These are phyloP conservation scores for Psilocybe cyanescens DNA, from an alignment of 768 basidiomycete genomes.

Conservation along the genomic window DNA sequence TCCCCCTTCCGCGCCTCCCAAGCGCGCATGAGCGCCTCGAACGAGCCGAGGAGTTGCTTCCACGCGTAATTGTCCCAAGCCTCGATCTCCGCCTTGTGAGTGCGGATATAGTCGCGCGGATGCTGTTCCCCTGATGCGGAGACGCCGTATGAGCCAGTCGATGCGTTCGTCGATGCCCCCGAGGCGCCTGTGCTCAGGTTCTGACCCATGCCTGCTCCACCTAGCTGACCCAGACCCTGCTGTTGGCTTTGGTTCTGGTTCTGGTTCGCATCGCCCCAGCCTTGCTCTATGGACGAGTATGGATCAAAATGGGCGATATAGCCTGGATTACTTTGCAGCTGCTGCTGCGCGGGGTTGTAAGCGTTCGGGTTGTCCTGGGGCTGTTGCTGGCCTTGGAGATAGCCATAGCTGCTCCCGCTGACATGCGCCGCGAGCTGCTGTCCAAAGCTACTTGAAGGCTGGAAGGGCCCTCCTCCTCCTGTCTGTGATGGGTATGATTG, in stretches of 20 bases:
- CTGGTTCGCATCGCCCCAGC: conserved; percentile 33
- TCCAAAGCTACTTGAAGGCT: conserved; percentile 58
- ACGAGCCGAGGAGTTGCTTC: conserved; percentile 68
- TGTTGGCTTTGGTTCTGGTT: conserved; percentile 22
- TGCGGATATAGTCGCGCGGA: conserved; percentile 69
- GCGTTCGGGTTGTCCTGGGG: conserved; percentile 30
- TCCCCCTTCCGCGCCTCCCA: conserved; percentile 69
- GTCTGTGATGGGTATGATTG: conserved; percentile 16
- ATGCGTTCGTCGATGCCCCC: conserved; percentile 11
- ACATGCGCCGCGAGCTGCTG: conserved; percentile 52
- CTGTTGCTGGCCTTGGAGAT: conserved; percentile 35
- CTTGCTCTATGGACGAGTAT: conserved; percentile 48
- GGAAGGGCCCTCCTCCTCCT: conserved; percentile 32
- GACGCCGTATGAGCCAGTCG: conserved; percentile 20
- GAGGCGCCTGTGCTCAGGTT: conserved; percentile 12
- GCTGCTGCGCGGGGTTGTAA: conserved; percentile 51
- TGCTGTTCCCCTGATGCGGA: conserved; percentile 51
- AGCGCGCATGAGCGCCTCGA: conserved; percentile 66
- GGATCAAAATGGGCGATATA: conserved; percentile 60
- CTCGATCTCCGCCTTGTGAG: conserved; percentile 70
- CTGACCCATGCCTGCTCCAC: conserved; percentile 17
- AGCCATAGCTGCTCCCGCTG: conserved; percentile 43
- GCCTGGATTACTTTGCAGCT: conserved; percentile 46
- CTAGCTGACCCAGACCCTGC: conserved; percentile 13
- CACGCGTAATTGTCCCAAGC: conserved; percentile 72